Conservation (phyloP, 129 eudicot genomes). For the Chrysanthemum seticuspe region DNA sequence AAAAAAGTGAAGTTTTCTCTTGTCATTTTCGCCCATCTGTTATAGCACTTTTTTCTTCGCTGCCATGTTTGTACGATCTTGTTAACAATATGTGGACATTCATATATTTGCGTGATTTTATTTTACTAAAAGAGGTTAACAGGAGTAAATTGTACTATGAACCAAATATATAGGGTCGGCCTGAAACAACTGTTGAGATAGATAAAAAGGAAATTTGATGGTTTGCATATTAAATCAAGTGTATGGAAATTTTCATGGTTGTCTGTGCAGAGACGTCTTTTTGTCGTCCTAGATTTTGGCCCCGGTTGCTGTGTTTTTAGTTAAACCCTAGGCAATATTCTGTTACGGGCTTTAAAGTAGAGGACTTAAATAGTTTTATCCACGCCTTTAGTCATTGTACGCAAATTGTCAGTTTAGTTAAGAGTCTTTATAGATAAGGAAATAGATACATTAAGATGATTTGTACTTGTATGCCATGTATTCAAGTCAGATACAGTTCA, state of each 20-base stretch:
- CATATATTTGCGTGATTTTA: neutral
- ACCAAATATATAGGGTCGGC: too few species aligned
- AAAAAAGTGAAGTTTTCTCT: too few species aligned
- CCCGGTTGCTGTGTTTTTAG: constrained; percentile 1
- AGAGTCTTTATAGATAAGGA: constrained; percentile 1
- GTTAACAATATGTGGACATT: too few species aligned
- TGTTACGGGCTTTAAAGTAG: neutral
- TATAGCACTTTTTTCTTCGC: too few species aligned
- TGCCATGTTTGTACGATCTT: too few species aligned
- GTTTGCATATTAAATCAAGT: too few species aligned
- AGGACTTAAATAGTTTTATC: neutral
- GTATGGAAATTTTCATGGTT: too few species aligned
- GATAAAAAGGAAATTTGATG: too few species aligned
- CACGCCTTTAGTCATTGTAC: neutral
- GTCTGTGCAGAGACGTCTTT: neutral
- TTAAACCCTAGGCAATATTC: neutral
- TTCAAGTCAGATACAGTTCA: constrained; percentile 12
- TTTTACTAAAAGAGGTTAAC: neutral
- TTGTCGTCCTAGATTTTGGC: neutral
- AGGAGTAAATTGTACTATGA: neutral
- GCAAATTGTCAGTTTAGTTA: neutral
- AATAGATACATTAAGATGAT: neutral
- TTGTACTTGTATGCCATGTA: neutral
- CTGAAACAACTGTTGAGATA: too few species aligned
- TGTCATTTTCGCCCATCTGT: too few species aligned